Percentiles rank a stretch among this genome's conserved stretches.
Conservation (phyloP, 1,284 basidiomycete species). For the Ustilago xerochloae region DNA sequence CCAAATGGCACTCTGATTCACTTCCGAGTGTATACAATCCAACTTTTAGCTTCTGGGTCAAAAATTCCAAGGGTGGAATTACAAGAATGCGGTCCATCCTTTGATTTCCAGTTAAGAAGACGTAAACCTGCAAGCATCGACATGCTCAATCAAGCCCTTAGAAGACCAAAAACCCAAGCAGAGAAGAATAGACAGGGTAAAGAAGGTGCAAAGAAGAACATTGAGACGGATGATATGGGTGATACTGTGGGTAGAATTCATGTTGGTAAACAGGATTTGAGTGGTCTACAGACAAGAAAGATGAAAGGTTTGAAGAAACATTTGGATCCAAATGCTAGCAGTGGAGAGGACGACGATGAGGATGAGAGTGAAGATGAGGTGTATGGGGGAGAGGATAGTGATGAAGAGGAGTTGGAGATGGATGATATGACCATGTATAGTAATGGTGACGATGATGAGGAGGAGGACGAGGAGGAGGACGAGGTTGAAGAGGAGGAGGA, state of each 20-base stretch:
- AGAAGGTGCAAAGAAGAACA: constrained; percentile 79
- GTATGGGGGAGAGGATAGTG: constrained; percentile 12
- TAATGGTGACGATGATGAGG: constrained; percentile 32
- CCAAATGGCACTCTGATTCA: constrained; percentile 79
- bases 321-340: constrained; percentile 46
- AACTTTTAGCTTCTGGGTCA: constrained; percentile 75
- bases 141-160: constrained; percentile 82
- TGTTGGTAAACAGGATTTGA: constrained; percentile 87
- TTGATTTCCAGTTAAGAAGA: constrained; percentile 85
- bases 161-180: constrained; percentile 86
- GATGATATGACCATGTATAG: constrained; percentile 49
- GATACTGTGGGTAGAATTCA: constrained; percentile 91
- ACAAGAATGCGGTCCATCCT: constrained; percentile 87
- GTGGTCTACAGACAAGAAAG: constrained; percentile 85
- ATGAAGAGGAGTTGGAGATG: constrained; percentile 48
- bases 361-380: constrained; percentile 29
- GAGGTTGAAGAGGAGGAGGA: constrained; percentile 36
- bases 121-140: constrained; percentile 81
- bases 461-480: constrained; percentile 27
- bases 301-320: constrained; percentile 84
- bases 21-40: constrained; percentile 85
- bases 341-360: constrained; percentile 41
- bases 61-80: constrained; percentile 75
- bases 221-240: constrained; percentile 98
- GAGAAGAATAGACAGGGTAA: constrained; percentile 75